Evolutionary conservation across 78 protist species (phyloP).

Genomic region (Guillardia theta): DNA sequence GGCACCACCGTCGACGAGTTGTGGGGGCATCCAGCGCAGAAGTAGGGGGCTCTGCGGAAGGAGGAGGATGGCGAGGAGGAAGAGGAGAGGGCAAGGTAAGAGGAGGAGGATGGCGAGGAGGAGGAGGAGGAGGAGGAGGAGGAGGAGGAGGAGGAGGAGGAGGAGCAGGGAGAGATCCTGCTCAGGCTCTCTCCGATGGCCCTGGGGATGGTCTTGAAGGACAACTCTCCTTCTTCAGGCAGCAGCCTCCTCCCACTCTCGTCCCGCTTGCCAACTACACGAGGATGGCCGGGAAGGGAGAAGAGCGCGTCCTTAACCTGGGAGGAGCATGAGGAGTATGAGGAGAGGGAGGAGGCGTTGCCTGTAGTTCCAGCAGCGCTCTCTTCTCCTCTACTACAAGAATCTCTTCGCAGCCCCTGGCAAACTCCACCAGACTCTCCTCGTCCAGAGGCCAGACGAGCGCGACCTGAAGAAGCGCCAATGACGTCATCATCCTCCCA

Average conservation of each 20-base stretch:
- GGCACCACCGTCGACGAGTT: not conserved
- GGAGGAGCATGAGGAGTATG: too few species aligned
- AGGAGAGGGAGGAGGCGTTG: too few species aligned
- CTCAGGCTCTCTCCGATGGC: too few species aligned
- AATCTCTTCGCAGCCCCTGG: not conserved
- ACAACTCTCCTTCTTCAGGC: not conserved
- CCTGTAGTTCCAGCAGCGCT: not conserved
- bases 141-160: too few species aligned
- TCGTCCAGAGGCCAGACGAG: not conserved
- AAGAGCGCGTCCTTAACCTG: not conserved
- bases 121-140: too few species aligned
- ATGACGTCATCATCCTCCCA: too few species aligned
- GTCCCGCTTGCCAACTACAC: not conserved
- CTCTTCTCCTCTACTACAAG: conserved; percentile 22
- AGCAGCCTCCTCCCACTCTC: not conserved
- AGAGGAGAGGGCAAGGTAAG: too few species aligned
- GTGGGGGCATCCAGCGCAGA: conserved; percentile 37
- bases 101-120: too few species aligned
- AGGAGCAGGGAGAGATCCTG: too few species aligned
- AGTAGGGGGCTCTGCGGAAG: not conserved
- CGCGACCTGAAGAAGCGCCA: not conserved
- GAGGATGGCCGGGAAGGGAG: not conserved
- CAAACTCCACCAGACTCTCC: not conserved
- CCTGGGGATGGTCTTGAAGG: too few species aligned
- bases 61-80: not conserved